Evolutionary conservation across 2,329 filamentous ascomycete genomes (phyloP), one percentile per base, ranked within the genome.

Genomic region (Seiridium cupressi): DNA sequence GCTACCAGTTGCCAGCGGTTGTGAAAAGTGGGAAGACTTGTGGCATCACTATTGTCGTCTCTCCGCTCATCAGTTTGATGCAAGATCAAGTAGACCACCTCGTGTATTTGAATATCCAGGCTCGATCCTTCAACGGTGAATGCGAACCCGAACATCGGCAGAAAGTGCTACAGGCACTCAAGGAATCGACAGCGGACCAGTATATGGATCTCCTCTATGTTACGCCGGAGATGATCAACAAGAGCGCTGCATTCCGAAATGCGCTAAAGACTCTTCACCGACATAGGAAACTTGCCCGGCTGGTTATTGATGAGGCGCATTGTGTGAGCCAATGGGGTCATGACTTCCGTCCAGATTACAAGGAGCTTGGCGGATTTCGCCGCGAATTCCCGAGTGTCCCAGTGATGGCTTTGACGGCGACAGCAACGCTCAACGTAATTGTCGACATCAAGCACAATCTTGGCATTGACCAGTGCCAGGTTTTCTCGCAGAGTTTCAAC

Each of bases 241-340:
- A 93, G 72, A 99, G 89, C 71, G 73, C 82, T 47, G 77, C 79
- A 2, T 90, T 98, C 73, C 78, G 87, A 60, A 82, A 81, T 56
- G 84, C 81, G 3, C 81, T 99, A 63, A 77, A 85, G 56, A 80
- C 79, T 2, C 80, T 99, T n/a, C 84, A 97, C 72, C 74, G 76
- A 11, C 86, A 86, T 55, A 79, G 83, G 3, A 91, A 89, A 67
- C 85, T 99, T 57, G 94, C 96, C 13, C 87, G 95, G 34, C 86
- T 99, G 54, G 95, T 99, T 57, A 96, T 99, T 63, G 95, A 99
- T 67, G 96, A 99, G 77, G 95, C 95, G n/a, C 95, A 99, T 73
- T 99, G 95, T 74, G 94, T 99, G 34, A 98, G 95, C 74, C 93
- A 99, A 79, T 99, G 95, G 95, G 95, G 95, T 1, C 95, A 99